Evolutionary conservation across 129 eudicot genomes (phyloP), one percentile per base, ranked within the genome.

Genomic region (Helianthus tuberosus): DNA sequence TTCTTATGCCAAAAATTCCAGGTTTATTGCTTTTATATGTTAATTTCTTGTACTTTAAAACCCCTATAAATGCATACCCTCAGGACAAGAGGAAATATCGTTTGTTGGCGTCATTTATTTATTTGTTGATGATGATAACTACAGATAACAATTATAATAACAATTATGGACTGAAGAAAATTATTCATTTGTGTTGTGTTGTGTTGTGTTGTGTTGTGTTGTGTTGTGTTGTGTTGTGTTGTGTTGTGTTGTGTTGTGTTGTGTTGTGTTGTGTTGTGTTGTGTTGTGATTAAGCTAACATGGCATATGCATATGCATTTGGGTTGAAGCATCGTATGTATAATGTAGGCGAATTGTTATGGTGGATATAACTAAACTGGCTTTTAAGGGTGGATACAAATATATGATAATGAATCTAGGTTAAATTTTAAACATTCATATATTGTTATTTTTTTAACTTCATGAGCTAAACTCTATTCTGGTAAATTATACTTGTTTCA

Each of bases 1-100:
- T 64, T 75, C 88, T 91, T 32, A 66, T 88, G 68, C 75, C 80
- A 0, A 82, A 48, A 75, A 70, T 88, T 77, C 84, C 94, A 65
- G 94, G 94, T 86, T 50, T 61, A 39, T 20, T 25, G 71, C 44
- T 69, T 77, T 69, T 69, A 36, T 23, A 14, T 51, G 15, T 38
- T 51, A 66, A 13, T 11, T 64, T 23, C 7, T 65, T 15, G 9
- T 63, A 52, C 62, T 8, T 6, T 11, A 54, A 20, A 39, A 35
- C 13, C 14, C 11, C 15, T 14, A 23, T 12, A 13, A 5, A 39
- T 39, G 44, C 44, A 39, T 39, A 39, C 8, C 44, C 6, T 39
- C 44, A 39, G 44, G 44, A 39, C 44, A 39, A 39, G 44, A 39
- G 44, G 44, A 39, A 39, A 39, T 39, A 39, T 39, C 6, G 44